Base-by-base conservation (phyloP, 2,329 filamentous ascomycete genomes). In the Pseudopyricularia cyperi region DNA sequence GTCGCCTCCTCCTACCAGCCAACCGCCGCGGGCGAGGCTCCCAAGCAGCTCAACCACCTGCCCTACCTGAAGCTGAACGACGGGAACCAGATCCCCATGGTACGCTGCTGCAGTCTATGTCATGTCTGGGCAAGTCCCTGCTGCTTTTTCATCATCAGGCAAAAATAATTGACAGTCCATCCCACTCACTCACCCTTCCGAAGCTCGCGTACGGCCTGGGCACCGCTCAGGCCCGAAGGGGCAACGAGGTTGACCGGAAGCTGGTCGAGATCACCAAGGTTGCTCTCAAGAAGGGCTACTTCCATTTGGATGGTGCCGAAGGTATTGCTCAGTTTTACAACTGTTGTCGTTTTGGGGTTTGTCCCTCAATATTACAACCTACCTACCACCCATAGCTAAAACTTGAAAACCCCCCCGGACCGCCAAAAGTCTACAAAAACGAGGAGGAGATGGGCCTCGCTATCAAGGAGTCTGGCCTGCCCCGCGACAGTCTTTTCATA, bases 241-340 rank as follows among this genome's bases (percentile, higher is more conserved):
- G 39, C 82, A 72, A 19, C 24, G 39, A 44, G 22, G 39, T 44
- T 19, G 39, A 44, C 39, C 39, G 19, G 24, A 44, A 26, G 24
- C 66, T 75, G 48, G 63, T 75, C 46, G 66, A 71, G 24, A 57
- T 68, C 51, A 73, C 74, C 42, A 76, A 83, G 53, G 74, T 68
- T 56, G 85, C 86, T 32, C 83, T 89, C 59, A 75, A 77, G 52
- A 65, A 79, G n/a, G 85, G 83, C 24, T 89, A 82, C 64, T 73
- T 74, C 53, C 85, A 90, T 61, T 72, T 90, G 3, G 87, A 91
- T 63, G 80, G 85, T 44, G 87, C 87, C 19, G 82, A 90, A 70
- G 68, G 82, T 82, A 62, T 53, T 57, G 46, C 22, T 22, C 32
- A 17, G 3, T 19, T 46, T 28, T 35, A 32, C 32, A 34, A n/a